Base-by-base conservation (phyloP, 2,329 filamentous ascomycete species). In the Chaetomium sp. region DNA sequence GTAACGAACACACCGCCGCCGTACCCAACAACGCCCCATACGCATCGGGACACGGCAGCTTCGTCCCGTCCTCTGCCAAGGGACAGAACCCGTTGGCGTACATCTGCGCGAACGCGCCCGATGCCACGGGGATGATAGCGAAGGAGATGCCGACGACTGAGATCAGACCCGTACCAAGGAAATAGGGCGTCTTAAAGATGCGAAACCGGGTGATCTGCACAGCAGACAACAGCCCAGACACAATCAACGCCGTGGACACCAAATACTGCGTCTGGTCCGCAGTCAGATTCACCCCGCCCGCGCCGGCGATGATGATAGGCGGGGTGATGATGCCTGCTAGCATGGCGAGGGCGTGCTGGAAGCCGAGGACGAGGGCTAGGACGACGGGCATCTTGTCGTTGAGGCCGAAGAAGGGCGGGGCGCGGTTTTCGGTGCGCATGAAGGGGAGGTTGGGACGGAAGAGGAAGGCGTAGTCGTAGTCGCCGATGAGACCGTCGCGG, bases 401-500 rank as follows among this genome's bases (percentile, higher is more conserved):
- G 41, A 92, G 81, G n/a, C 88, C 89, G 65, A 92, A 94, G 70
- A 95, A 94, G 0, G 89, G 89, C 36, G 86, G 82, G n/a, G 78
- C 74, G 60, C 73, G 71, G 37, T 69, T 69, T 5, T 73, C 65
- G 68, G 80, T 82, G 67, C 80, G 84, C 77, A 94, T 84, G 70
- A 96, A 96, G 0, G 91, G 91, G 27, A 96, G 72, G 62, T 88
- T 91, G 1, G 83, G 88, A 27, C 76, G 83, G 77, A 96, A 95
- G 42, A 96, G 84, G 66, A 91, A 94, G 38, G 70, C 88, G 79
- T 96, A 96, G 77, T 96, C 88, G 71, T 96, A 96, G 64, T 84
- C 79, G 60, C 91, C 91, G 54, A 96, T 71, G 33, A 96, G 78
- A 10, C 91, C 91, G 1, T 91, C 79, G 59, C 76, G 84, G 46